Evolutionary conservation across 768 basidiomycete species (phyloP).

Genomic region (Tulasnella calospora): DNA sequence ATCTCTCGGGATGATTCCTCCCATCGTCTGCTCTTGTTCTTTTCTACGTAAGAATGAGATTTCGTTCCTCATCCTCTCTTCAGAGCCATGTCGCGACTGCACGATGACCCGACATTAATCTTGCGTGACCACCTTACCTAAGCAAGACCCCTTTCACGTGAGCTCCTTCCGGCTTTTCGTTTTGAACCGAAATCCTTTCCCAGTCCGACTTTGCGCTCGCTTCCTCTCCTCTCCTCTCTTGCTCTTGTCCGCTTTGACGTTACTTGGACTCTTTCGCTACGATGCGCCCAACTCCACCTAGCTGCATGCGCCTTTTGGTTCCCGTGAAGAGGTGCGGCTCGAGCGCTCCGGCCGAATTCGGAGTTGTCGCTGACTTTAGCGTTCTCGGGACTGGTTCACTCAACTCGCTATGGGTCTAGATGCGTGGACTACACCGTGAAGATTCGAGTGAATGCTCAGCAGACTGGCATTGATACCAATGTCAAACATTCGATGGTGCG

Average conservation of each 20-base stretch:
- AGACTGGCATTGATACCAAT: slow-evolving; percentile 92
- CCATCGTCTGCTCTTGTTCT: background rate
- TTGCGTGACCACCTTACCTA: background rate
- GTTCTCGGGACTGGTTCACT: background rate
- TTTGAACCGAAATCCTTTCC: background rate
- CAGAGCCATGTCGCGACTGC: background rate
- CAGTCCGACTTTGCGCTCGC: background rate
- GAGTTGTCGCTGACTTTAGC: background rate
- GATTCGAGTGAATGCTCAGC: slow-evolving; percentile 92
- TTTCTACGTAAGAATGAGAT: background rate
- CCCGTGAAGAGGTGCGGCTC: slow-evolving; percentile 77
- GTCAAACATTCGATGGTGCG: slow-evolving; percentile 99
- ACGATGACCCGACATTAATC: too few species aligned
- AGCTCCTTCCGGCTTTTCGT: slow-evolving; percentile 8
- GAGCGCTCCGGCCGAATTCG: background rate
- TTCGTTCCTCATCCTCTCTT: background rate
- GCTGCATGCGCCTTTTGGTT: slow-evolving; percentile 83
- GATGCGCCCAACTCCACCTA: slow-evolving; percentile 71
- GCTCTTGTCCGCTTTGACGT: background rate
- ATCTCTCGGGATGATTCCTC: background rate
- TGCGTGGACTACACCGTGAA: slow-evolving; percentile 97
- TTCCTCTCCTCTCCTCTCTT: background rate
- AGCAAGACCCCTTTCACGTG: background rate
- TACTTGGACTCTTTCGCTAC: background rate
- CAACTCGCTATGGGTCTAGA: slow-evolving; percentile 40